Percentiles rank a stretch among this genome's conserved stretches.
Conservation (phyloP, 129 eudicot species). For the Flaveria brownii region DNA sequence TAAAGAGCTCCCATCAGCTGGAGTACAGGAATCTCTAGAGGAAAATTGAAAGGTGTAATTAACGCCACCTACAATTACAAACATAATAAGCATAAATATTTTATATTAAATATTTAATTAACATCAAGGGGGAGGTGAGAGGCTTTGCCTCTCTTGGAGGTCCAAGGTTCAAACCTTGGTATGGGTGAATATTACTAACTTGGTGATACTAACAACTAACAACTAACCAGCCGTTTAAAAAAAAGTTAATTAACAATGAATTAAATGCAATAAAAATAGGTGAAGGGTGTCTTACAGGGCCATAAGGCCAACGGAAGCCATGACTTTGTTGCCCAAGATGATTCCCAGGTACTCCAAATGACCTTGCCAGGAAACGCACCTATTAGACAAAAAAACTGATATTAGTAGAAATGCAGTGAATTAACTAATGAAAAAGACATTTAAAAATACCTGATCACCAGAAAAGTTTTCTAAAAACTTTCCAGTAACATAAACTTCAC, state of each 20-base stretch:
- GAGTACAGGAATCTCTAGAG: conserved; percentile 80
- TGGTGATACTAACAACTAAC: no score
- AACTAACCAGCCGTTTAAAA: no score
- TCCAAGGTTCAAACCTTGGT: no score
- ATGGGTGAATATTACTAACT: no score
- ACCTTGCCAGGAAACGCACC: conserved; percentile 95
- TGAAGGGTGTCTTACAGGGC: conserved; percentile 66
- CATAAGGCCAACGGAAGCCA: conserved; percentile 99
- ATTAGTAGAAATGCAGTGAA: not conserved
- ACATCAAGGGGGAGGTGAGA: no score
- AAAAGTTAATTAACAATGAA: not conserved
- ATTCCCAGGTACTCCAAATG: conserved; percentile 94
- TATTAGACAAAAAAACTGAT: conserved; percentile 30
- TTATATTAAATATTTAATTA: not conserved
- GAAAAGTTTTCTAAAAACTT: conserved; percentile 86
- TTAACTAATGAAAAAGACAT: not conserved
- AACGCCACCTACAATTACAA: conserved; percentile 60
- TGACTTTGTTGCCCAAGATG: conserved; percentile 99
- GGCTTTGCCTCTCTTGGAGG: no score
- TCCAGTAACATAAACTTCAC: conserved; percentile 77
- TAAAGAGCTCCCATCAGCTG: conserved; percentile 88
- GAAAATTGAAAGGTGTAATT: conserved; percentile 88
- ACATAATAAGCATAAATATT: not conserved
- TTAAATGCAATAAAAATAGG: not conserved
- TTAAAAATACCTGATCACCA: conserved; percentile 76